Evolutionary conservation across 1,139 yeast species (phyloP).

Genomic region (Martiniozyma asiatica): DNA sequence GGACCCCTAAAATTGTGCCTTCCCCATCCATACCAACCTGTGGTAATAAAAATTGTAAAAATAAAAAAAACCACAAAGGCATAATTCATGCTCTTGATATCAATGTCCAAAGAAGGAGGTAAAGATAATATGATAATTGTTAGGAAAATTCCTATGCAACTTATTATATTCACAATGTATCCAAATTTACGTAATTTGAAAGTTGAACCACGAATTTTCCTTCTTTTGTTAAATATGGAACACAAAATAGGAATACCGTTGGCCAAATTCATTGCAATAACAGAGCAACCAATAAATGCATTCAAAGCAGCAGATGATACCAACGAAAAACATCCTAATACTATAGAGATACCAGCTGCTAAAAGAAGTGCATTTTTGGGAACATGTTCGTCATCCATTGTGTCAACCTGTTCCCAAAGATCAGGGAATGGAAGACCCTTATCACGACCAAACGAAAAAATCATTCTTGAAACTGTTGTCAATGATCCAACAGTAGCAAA

Average conservation of each 20-base stretch:
- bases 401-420: conserved; percentile 54
- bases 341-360: conserved; percentile 53
- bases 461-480: conserved; percentile 78
- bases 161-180: conserved; percentile 47
- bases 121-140: conserved; percentile 56
- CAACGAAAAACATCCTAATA: conserved; percentile 53
- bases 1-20: conserved; percentile 52
- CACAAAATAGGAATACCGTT: conserved; percentile 66
- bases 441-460: conserved; percentile 82
- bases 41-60: conserved; percentile 36
- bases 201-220: conserved; percentile 57
- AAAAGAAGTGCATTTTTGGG: conserved; percentile 65
- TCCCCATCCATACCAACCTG: conserved; percentile 53
- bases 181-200: conserved; percentile 58
- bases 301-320: conserved; percentile 68
- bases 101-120: conserved; percentile 63
- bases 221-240: conserved; percentile 48
- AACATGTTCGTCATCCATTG: conserved; percentile 38
- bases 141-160: conserved; percentile 49
- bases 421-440: conserved; percentile 68
- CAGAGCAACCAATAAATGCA: conserved; percentile 83
- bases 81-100: conserved; percentile 58
- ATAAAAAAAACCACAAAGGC: conserved; percentile 49
- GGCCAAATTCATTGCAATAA: conserved; percentile 62
- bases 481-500: conserved; percentile 73